Percentiles rank a stretch among this genome's conserved stretches.
Evolutionary conservation across 805 yeast genomes (phyloP).

Genomic region (Hemisphaericaspora nanyangensis): DNA sequence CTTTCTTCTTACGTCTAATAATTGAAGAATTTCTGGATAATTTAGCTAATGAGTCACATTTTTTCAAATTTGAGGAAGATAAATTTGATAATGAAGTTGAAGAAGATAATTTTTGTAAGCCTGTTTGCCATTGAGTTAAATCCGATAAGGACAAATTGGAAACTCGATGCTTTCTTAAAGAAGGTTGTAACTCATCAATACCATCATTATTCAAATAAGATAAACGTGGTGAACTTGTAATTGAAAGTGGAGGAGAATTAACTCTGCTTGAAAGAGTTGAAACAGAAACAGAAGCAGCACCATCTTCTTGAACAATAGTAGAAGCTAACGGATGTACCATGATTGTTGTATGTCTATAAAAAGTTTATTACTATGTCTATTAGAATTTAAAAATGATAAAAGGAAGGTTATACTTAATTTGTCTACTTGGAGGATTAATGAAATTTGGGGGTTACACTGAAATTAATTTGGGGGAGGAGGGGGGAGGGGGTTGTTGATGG

Average conservation of each 20-base stretch:
- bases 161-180: slow-evolving; percentile 57
- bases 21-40: slow-evolving; percentile 44
- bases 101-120: slow-evolving; percentile 37
- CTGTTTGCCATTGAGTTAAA: slow-evolving; percentile 57
- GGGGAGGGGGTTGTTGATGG: neutral
- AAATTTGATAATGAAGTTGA: slow-evolving; percentile 33
- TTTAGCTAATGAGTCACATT: slow-evolving; percentile 43
- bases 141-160: slow-evolving; percentile 67
- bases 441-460: no score
- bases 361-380: no score
- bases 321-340: neutral
- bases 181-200: slow-evolving; percentile 63
- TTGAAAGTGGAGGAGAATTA: neutral
- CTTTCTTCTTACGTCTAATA: slow-evolving; percentile 44
- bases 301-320: slow-evolving; percentile 9
- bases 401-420: neutral
- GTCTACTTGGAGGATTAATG: no score
- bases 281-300: slow-evolving; percentile 2
- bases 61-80: slow-evolving; percentile 32
- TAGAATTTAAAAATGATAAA: no score
- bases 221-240: slow-evolving; percentile 13
- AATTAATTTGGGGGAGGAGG: neutral
- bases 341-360: no score
- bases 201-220: slow-evolving; percentile 72
- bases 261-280: neutral